These are phyloP conservation scores for Sporothrix curviconia DNA, from an alignment of 2,329 filamentous ascomycete species.

Conservation along the genomic window DNA sequence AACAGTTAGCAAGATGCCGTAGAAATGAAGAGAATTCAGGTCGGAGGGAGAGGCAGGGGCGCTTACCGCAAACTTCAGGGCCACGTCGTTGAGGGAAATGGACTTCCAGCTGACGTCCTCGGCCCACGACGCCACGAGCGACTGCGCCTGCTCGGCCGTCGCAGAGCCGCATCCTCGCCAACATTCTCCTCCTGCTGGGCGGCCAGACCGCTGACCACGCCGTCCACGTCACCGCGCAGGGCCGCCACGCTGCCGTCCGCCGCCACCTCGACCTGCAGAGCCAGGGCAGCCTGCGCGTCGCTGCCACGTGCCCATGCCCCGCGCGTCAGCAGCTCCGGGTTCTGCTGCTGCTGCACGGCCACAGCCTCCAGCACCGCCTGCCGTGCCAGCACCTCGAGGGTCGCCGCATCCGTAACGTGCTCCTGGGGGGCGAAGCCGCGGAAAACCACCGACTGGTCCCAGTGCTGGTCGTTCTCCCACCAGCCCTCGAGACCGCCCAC, in stretches of 20 bases:
- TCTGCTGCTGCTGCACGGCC: conserved; percentile 33
- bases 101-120: conserved; percentile 48
- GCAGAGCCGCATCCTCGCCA: conserved; percentile 6
- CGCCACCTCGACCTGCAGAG: conserved; percentile 32
- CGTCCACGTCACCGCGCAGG: conserved; percentile 27
- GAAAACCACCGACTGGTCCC: conserved; percentile 41
- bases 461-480: conserved; percentile 51
- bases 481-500: conserved; percentile 42
- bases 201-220: conserved; percentile 21
- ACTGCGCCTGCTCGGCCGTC: conserved; percentile 33
- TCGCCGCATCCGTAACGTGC: conserved; percentile 36
- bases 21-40: neutral
- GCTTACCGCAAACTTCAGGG: conserved; percentile 69
- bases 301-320: conserved; percentile 25
- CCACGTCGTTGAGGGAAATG: conserved; percentile 48
- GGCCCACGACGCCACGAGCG: conserved; percentile 40
- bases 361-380: conserved; percentile 48
- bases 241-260: conserved; percentile 33
- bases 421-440: conserved; percentile 36
- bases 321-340: conserved; percentile 19
- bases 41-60: conserved; percentile 27
- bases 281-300: conserved; percentile 32
- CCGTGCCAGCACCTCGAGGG: conserved; percentile 43
- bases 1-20: neutral
- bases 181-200: conserved; percentile 18